Evolutionary conservation across 2,329 filamentous ascomycete genomes (phyloP).

Genomic region (Colletotrichum incanum): DNA sequence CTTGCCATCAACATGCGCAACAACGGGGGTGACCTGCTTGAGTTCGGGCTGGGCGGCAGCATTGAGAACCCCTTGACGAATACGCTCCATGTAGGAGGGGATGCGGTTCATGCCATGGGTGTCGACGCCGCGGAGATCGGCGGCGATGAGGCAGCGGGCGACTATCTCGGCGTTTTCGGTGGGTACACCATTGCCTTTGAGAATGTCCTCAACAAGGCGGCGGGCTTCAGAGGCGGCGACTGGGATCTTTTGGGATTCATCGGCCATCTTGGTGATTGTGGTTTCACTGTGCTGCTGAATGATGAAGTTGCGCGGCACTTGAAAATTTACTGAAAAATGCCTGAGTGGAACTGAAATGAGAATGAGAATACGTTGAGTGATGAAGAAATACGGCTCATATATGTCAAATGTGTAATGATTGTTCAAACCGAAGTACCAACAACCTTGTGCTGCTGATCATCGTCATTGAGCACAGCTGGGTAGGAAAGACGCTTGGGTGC

Average conservation of each 20-base stretch:
- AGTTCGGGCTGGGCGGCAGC: conserved; percentile 72
- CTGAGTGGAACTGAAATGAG: no score
- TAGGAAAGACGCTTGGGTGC: not conserved
- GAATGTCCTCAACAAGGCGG: conserved; percentile 68
- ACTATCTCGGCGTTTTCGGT: conserved; percentile 72
- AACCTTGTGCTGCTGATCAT: not conserved
- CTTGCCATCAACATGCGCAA: conserved; percentile 76
- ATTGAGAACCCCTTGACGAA: conserved; percentile 79
- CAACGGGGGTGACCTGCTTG: conserved; percentile 77
- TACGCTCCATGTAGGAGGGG: conserved; percentile 82
- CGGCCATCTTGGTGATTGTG: conserved; percentile 23
- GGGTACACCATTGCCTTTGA: conserved; percentile 74
- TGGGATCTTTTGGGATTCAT: conserved; percentile 48
- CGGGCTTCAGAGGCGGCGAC: conserved; percentile 58
- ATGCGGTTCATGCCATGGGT: conserved; percentile 85
- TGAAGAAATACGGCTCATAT: no score
- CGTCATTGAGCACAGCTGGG: not conserved
- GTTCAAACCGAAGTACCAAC: not conserved
- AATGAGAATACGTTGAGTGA: not conserved
- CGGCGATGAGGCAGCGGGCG: conserved; percentile 78
- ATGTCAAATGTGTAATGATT: no score
- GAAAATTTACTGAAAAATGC: not conserved
- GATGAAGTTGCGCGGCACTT: not conserved
- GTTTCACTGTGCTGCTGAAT: no score
- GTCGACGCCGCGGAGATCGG: conserved; percentile 84